Base-by-base conservation (phyloP, 78 protist species). In the Dictyostelium firmibasis region DNA sequence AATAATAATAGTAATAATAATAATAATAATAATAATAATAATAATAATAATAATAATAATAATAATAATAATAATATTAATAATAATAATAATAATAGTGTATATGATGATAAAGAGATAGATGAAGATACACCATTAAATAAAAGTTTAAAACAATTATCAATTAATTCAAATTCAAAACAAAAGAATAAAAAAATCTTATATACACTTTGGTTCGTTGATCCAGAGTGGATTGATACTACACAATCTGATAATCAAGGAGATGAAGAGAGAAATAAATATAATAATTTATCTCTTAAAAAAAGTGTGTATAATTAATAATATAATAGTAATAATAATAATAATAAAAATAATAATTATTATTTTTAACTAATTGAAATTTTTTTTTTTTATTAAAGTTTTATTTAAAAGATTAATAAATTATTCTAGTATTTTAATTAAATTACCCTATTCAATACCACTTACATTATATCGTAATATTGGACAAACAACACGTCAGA, bases 171-270 rank as follows among this genome's bases (percentile, higher is more conserved):
- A 27, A 79, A 27, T 27, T 18, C 60, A 44, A 27, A 38, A n/a
- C 8, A 25, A 38, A 79, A 78, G 27, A 81, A 89, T 29, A 89
- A 78, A 36, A 89, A 89, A 69, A 89, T 89, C n/a, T 35, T 89
- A 18, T 89, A 89, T 81, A 89, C 94, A 29, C 82, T 89, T 14
- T 81, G 94, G 86, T 78, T 81, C 18, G 74, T 89, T 4, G 94
- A 89, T 33, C 94, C 94, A 44, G 86, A 89, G 13, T 89, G 94
- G 94, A 81, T 79, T 29, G 94, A 89, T 67, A 89, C 53, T 2
- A 60, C 23, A 13, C 38, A 36, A 6, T 27, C 38, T 38, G 23
- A 50, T 25, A 23, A 23, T 5, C 27, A 60, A 60, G 87, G 62
- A 14, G 60, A 76, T 20, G 60, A 76, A 16, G 43, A 27, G 53